A percentile compares a stretch with the other conserved stretches of the same genome.
Conservation (phyloP, 495 filamentous ascomycete species). For the Penicillium steckii region DNA sequence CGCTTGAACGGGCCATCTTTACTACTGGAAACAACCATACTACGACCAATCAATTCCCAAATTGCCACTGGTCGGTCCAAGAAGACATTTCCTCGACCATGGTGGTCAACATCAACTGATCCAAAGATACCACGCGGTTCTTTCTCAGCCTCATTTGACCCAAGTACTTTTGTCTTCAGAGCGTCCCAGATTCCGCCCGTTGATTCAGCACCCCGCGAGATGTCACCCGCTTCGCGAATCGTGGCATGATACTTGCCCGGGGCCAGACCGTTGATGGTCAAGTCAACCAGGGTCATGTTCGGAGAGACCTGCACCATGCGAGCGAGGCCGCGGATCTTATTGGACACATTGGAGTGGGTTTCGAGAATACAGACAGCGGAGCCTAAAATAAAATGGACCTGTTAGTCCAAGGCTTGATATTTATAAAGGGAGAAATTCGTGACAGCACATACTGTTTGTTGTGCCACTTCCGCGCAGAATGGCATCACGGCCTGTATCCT, state of each 20-base stretch:
- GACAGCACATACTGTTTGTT: conserved; percentile 70
- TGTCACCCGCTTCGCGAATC: conserved; percentile 84
- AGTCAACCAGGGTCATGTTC: conserved; percentile 76
- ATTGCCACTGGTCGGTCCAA: conserved; percentile 77
- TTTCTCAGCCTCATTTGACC: conserved; percentile 30
- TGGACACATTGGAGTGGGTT: conserved; percentile 66
- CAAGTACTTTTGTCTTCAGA: conserved; percentile 47
- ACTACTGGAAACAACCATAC: conserved; percentile 72
- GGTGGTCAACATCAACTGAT: conserved; percentile 61
- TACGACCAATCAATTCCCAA: conserved; percentile 94
- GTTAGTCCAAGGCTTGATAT: too few relatives aligned
- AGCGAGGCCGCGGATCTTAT: conserved; percentile 71
- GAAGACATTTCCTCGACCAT: conserved; percentile 70
- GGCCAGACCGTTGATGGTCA: conserved; percentile 82
- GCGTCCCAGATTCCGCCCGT: conserved; percentile 81
- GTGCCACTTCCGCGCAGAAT: conserved; percentile 87
- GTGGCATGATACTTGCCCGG: conserved; percentile 80
- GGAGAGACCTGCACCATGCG: conserved; percentile 79
- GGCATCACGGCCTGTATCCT: conserved; percentile 86
- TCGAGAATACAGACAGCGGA: conserved; percentile 97
- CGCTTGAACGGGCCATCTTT: conserved; percentile 50
- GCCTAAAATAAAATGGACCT: conserved; percentile 44
- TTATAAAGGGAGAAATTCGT: too few relatives aligned
- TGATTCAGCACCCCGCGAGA: conserved; percentile 75
- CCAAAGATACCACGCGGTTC: conserved; percentile 70